These are phyloP conservation scores for Leccinum subgranulosum DNA, from an alignment of 768 basidiomycete species.

Conservation along the genomic window DNA sequence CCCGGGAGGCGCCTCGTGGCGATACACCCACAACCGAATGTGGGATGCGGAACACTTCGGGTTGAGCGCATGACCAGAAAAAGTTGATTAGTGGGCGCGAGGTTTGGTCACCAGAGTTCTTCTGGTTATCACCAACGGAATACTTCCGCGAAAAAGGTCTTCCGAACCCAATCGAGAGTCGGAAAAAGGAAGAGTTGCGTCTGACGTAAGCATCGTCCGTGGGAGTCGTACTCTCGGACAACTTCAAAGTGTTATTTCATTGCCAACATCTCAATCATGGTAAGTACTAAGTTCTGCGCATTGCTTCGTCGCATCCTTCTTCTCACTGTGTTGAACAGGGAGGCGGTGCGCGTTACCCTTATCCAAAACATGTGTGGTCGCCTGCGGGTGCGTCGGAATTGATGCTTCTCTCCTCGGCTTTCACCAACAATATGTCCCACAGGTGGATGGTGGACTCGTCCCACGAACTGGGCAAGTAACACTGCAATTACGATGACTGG, in stretches of 20 bases:
- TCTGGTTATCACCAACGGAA: slow-evolving; percentile 12
- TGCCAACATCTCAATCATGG: not conserved
- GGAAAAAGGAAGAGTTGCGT: not conserved
- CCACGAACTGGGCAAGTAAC: slow-evolving; percentile 85
- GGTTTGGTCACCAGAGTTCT: too few relatives aligned
- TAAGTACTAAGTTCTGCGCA: not conserved
- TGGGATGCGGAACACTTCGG: not conserved
- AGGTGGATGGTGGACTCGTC: slow-evolving; percentile 97
- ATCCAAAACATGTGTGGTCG: slow-evolving; percentile 93
- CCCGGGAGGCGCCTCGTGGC: not conserved
- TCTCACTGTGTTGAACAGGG: slow-evolving; percentile 45
- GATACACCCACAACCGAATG: slow-evolving; percentile 2
- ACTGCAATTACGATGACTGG: slow-evolving; percentile 72
- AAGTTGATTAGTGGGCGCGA: not conserved
- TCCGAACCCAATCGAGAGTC: not conserved
- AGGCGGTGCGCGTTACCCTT: slow-evolving; percentile 85
- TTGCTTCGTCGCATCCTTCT: not conserved
- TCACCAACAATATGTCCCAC: not conserved
- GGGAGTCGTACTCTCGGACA: too few relatives aligned
- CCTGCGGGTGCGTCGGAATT: slow-evolving; percentile 62
- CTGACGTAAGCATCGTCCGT: not conserved
- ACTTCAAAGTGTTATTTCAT: too few relatives aligned
- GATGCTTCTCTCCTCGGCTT: not conserved
- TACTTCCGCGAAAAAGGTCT: not conserved
- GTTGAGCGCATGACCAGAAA: not conserved